Percentiles rank a stretch among this genome's conserved stretches.
These are phyloP conservation scores for Cylindrotheca fusiformis DNA, from an alignment of 108 stramenopile genomes.

Conservation along the genomic window DNA sequence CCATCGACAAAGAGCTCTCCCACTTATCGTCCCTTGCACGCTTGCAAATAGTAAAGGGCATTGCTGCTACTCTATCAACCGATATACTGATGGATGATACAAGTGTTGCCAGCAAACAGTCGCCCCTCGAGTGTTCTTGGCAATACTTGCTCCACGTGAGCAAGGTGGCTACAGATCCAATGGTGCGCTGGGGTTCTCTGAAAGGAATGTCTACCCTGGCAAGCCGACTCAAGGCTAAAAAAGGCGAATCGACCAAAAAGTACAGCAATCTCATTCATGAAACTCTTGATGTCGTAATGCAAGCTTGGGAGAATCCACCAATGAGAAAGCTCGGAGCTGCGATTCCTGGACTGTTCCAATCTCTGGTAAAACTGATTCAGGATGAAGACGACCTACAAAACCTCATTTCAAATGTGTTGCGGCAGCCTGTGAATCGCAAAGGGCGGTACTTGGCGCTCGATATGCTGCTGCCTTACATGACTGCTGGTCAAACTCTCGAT, in stretches of 20 bases:
- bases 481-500: not conserved
- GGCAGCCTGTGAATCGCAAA: conserved; percentile 51
- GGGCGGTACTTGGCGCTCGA: conserved; percentile 66
- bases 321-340: conserved; percentile 43
- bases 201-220: conserved; percentile 48
- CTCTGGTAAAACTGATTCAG: conserved; percentile 32
- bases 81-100: conserved; percentile 1
- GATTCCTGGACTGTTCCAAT: conserved; percentile 49
- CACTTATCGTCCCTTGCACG: conserved; percentile 13
- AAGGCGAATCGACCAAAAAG: not conserved
- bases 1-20: not conserved
- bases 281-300: conserved; percentile 39
- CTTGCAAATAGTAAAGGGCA: conserved; percentile 24
- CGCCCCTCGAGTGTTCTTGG: conserved; percentile 26
- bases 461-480: conserved; percentile 42
- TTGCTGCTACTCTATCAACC: conserved; percentile 19
- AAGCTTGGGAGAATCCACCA: conserved; percentile 62
- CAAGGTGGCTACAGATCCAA: conserved; percentile 32
- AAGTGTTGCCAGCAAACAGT: not conserved
- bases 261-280: conserved; percentile 16
- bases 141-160: conserved; percentile 12
- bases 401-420: conserved; percentile 32
- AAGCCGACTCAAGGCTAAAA: conserved; percentile 25
- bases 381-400: conserved; percentile 6
- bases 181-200: conserved; percentile 48